A percentile compares a stretch with the other conserved stretches of the same genome.
These are phyloP conservation scores for Penicillium palitans DNA, from an alignment of 2,329 filamentous ascomycete genomes.

Conservation along the genomic window DNA sequence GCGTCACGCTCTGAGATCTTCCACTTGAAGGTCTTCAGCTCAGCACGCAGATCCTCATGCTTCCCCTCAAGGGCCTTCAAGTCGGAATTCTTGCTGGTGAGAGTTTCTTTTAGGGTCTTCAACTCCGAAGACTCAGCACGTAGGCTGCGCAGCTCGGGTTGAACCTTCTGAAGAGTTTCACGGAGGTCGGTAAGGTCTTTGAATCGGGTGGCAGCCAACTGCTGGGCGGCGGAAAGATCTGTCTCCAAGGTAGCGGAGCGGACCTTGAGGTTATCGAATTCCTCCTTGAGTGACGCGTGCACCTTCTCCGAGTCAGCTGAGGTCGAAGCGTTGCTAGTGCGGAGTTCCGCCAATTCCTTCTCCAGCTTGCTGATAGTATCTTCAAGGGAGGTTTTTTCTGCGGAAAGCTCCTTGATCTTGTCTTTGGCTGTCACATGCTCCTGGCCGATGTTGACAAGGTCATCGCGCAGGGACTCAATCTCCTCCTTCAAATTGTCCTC, in stretches of 20 bases:
- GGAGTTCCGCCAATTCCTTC: constrained; percentile 64
- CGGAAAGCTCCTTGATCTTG: constrained; percentile 66
- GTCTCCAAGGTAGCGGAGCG: constrained; percentile 72
- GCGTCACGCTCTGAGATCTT: constrained; percentile 71
- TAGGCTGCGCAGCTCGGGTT: constrained; percentile 79
- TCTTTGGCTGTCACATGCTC: constrained; percentile 84
- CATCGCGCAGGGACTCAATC: constrained; percentile 78
- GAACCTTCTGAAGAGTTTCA: constrained; percentile 77
- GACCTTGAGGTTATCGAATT: constrained; percentile 70
- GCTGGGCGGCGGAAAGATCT: constrained; percentile 80
- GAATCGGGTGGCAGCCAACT: constrained; percentile 82
- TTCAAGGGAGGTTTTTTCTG: constrained; percentile 67
- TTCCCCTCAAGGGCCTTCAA: constrained; percentile 75
- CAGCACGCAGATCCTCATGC: constrained; percentile 77
- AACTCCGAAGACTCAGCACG: constrained; percentile 74
- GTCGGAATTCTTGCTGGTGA: constrained; percentile 62
- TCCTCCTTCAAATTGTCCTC: constrained; percentile 79
- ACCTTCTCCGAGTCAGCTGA: constrained; percentile 53
- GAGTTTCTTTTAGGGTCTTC: constrained; percentile 72
- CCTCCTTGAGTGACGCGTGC: constrained; percentile 57
- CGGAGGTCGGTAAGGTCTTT: constrained; percentile 81
- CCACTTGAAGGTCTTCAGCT: constrained; percentile 69
- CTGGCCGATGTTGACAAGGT: constrained; percentile 74
- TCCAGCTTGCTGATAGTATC: constrained; percentile 68
- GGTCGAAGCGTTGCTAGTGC: constrained; percentile 48